phyloP scores from a whole-genome alignment of 2,329 filamentous ascomycete genomes.

The Ascochyta koolunga region DNA sequence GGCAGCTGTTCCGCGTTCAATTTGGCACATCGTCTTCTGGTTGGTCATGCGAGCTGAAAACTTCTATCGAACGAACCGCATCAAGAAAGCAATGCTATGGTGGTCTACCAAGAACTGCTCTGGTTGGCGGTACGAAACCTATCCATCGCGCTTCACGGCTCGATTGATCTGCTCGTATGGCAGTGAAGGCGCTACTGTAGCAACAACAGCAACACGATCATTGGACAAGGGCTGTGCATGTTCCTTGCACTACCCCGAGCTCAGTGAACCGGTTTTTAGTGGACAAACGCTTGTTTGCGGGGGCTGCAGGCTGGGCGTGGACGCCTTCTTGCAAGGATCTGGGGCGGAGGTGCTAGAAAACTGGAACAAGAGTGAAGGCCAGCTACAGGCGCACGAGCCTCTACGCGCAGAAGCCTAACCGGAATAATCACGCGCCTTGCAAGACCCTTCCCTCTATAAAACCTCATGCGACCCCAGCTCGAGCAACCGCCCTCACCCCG shows the following conservation, averaged over 20 bases:
- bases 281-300: slow-evolving; percentile 32
- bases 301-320: slow-evolving; percentile 19
- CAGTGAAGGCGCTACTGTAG: neutral
- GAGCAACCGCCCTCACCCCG: neutral
- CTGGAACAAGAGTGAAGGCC: slow-evolving; percentile 18
- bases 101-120: neutral
- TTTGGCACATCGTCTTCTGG: slow-evolving; percentile 9
- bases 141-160: neutral
- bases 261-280: slow-evolving; percentile 18
- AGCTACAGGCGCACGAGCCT: neutral
- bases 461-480: neutral
- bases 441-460: slow-evolving; percentile 19
- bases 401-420: slow-evolving; percentile 19
- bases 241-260: slow-evolving; percentile 34
- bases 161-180: neutral
- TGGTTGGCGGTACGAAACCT: too few species aligned
- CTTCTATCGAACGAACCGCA: neutral
- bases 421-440: slow-evolving; percentile 26
- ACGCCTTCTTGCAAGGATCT: slow-evolving; percentile 8
- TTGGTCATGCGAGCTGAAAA: neutral
- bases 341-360: slow-evolving; percentile 2
- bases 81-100: neutral
- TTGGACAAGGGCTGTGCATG: neutral
- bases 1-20: slow-evolving; percentile 10
- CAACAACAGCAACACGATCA: neutral